phyloP scores from a whole-genome alignment of 345 rosid genomes.

The Corchorus olitorius region DNA sequence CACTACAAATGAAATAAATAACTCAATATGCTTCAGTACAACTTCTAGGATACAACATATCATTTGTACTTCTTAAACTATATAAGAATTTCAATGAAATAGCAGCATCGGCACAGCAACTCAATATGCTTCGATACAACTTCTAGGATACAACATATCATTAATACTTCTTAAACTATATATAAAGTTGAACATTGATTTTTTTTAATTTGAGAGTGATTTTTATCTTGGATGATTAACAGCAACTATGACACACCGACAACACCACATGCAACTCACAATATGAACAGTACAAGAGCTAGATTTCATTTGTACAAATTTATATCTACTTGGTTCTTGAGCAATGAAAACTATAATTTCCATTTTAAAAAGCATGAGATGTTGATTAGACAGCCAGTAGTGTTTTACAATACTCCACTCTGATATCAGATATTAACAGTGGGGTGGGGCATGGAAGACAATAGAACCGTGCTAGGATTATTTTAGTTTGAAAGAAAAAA shows the following conservation, averaged over 20 bases:
- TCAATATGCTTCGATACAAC: background rate
- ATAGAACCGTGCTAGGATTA: background rate
- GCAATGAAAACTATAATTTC: background rate
- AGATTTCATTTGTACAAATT: slow-evolving; percentile 4
- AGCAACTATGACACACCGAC: too few species aligned
- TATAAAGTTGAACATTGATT: background rate
- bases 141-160: background rate
- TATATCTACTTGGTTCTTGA: background rate
- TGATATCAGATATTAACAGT: background rate
- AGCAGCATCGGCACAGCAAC: background rate
- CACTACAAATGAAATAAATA: background rate
- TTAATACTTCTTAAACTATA: background rate
- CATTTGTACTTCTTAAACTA: too few species aligned
- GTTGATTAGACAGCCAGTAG: background rate
- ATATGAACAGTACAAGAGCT: background rate
- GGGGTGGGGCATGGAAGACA: too few species aligned
- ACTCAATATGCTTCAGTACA: too few species aligned
- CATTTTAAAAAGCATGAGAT: background rate
- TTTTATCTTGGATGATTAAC: background rate
- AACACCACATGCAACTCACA: background rate
- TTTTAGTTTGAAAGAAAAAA: background rate
- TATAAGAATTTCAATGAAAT: background rate
- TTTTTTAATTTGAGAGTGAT: background rate
- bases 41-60: too few species aligned
- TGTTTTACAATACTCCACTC: background rate